Percentiles rank a stretch among this genome's conserved stretches.
phyloP scores from a whole-genome alignment of 441 rosid species.

The Arabidopsis hybrid region DNA sequence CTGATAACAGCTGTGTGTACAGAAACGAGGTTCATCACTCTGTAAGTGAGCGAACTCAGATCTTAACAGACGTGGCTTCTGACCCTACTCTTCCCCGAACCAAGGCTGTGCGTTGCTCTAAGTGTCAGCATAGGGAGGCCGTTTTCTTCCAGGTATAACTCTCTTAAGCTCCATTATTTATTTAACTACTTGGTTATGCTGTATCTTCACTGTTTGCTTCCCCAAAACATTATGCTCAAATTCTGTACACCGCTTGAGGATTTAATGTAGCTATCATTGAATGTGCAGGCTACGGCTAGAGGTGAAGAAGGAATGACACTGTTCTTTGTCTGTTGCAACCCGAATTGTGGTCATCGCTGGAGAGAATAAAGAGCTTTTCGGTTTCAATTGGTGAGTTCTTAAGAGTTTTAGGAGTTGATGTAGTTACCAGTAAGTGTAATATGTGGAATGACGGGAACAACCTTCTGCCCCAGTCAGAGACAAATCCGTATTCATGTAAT shows the following conservation, averaged over 20 bases:
- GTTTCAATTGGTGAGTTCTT: not conserved
- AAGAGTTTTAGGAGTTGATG: conserved; percentile 17
- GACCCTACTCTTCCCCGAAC: conserved; percentile 99
- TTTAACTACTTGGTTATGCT: not conserved
- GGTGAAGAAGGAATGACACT: conserved; percentile 96
- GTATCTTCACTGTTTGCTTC: not conserved
- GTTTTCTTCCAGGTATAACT: conserved; percentile 87
- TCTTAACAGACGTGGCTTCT: conserved; percentile 89
- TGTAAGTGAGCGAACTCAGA: conserved; percentile 83
- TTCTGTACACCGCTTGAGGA: not conserved
- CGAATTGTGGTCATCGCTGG: conserved; percentile 76
- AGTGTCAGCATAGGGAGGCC: conserved; percentile 81
- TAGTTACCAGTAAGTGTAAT: conserved; percentile 5
- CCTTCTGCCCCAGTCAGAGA: not conserved
- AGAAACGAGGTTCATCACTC: conserved; percentile 92
- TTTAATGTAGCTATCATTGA: conserved; percentile 8
- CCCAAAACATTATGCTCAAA: not conserved
- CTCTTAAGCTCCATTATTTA: not conserved
- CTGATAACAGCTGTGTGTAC: conserved; percentile 83
- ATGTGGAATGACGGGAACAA: conserved; percentile 13
- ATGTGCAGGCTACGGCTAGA: conserved; percentile 81
- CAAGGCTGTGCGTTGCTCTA: conserved; percentile 71
- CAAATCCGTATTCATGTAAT: not conserved
- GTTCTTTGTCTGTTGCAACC: conserved; percentile 90
- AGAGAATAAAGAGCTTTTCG: conserved; percentile 52